Base-by-base conservation (phyloP, 78 protist genomes). In the Dictyostelium discoideum region DNA sequence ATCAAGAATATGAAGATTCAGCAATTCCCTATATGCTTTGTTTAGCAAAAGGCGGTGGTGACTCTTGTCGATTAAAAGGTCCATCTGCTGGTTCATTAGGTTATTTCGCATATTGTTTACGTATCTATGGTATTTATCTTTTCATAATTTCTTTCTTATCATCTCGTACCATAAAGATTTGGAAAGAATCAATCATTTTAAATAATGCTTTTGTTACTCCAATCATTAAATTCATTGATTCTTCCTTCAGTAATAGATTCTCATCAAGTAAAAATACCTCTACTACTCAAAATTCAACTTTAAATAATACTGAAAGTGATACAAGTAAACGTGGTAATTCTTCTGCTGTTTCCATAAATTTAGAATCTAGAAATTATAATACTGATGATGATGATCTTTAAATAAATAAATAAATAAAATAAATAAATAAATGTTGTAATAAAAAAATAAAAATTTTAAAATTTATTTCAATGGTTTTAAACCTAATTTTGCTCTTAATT, bases 401-500 rank as follows among this genome's bases (percentile, higher is more conserved):
- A 69, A 20, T 20, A 14, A 20, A 5, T 18, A 20, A 22, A 20
- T 20, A 6, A 20, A 20, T 63, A 20, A 6, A 63, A 20, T 18
- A n/a, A 18, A 57, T 18, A 18, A 63, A 60, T 14, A 60, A 60
- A 48, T 48, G 16, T 48, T 48, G 60, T 57, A 57, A 42, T 42
- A 42, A 5, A 24, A 24, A 29, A n/a, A 26, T 1, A 24, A 24
- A 8, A 29, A n/a, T 5, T n/a, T 6, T 20, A 60, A 60, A 20
- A 20, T 60, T 73, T 40, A 72, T 48, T 93, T 93, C 5, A 93
- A 50, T 50, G 96, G 96, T 24, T 65, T 63, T 20, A 93, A 73
- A 37, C 96, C 96, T 63, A 93, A 46, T 83, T 83, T 85, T 46
- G 82, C 92, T 40, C 96, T 65, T n/a, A 93, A 10, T 22, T 60